A percentile compares a stretch with the other conserved stretches of the same genome.
phyloP scores from a whole-genome alignment of 164 flowering plant species.

The Umbellularia californica region DNA sequence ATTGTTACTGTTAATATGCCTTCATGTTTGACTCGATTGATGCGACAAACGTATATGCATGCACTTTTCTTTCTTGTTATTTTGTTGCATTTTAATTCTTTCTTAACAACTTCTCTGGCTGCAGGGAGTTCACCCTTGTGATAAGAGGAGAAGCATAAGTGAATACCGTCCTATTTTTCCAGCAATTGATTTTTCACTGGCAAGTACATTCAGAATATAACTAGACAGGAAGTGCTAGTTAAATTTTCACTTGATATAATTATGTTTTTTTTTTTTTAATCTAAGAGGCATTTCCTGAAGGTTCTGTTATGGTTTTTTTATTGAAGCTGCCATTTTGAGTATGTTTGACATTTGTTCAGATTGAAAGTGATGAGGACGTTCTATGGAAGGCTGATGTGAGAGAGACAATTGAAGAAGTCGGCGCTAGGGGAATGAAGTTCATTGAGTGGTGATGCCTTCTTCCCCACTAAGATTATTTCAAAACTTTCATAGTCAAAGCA shows the following conservation, averaged over 20 bases:
- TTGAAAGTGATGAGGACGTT: slow-evolving; percentile 72
- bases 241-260: too few relatives aligned
- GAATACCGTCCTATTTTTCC: slow-evolving; percentile 76
- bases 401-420: slow-evolving; percentile 75
- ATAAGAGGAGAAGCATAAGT: slow-evolving; percentile 66
- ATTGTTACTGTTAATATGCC: neutral
- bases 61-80: neutral
- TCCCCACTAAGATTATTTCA: neutral
- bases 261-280: too few relatives aligned
- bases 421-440: slow-evolving; percentile 77
- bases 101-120: slow-evolving; percentile 1
- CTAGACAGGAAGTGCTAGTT: neutral
- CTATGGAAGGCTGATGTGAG: slow-evolving; percentile 73
- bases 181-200: slow-evolving; percentile 91
- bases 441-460: slow-evolving; percentile 51
- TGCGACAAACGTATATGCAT: neutral
- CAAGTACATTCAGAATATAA: slow-evolving; percentile 24
- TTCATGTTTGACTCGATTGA: neutral
- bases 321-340: slow-evolving; percentile 2
- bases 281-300: neutral
- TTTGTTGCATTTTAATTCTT: neutral
- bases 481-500: neutral
- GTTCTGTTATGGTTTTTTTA: neutral
- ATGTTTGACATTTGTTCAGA: slow-evolving; percentile 33
- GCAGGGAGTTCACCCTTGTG: slow-evolving; percentile 96